phyloP scores from a whole-genome alignment of 805 yeast genomes.

The Candida piceae region DNA sequence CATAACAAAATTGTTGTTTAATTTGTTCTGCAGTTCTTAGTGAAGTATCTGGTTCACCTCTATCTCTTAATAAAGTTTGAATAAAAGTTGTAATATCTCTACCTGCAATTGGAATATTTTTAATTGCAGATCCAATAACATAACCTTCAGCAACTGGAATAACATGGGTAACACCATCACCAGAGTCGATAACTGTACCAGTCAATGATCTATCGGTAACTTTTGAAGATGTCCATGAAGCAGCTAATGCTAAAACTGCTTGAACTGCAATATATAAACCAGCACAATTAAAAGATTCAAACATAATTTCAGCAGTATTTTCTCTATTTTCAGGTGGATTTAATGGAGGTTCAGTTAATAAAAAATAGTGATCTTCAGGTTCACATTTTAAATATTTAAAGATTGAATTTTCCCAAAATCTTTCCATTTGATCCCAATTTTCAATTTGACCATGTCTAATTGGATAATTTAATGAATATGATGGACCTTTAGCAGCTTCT shows the following conservation, averaged over 20 bases:
- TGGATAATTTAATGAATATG: constrained; percentile 85
- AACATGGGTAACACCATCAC: constrained; percentile 99
- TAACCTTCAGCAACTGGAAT: constrained; percentile 99
- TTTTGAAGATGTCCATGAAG: constrained; percentile 97
- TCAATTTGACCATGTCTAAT: constrained; percentile 97
- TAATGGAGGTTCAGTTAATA: constrained; percentile 95
- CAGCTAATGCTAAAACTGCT: constrained; percentile 97
- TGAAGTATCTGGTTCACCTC: constrained; percentile 93
- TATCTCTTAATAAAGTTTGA: constrained; percentile 88
- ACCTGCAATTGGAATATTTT: constrained; percentile 97
- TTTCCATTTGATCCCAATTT: constrained; percentile 99
- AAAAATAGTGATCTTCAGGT: constrained; percentile 96
- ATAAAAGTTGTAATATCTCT: constrained; percentile 94
- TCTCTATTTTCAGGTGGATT: constrained; percentile 99
- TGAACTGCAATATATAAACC: constrained; percentile 98
- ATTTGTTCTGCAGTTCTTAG: constrained; percentile 94
- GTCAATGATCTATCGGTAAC: constrained; percentile 93
- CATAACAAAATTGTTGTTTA: constrained; percentile 95
- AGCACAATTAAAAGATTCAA: constrained; percentile 97
- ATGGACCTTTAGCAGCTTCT: constrained; percentile 83
- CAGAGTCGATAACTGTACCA: constrained; percentile 97
- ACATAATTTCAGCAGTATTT: constrained; percentile 97
- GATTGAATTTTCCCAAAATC: constrained; percentile 97
- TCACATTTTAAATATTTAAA: constrained; percentile 95
- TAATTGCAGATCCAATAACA: constrained; percentile 95